Conservation (phyloP, 108 stramenopile species). For the Fistulifera pelliculosa region DNA sequence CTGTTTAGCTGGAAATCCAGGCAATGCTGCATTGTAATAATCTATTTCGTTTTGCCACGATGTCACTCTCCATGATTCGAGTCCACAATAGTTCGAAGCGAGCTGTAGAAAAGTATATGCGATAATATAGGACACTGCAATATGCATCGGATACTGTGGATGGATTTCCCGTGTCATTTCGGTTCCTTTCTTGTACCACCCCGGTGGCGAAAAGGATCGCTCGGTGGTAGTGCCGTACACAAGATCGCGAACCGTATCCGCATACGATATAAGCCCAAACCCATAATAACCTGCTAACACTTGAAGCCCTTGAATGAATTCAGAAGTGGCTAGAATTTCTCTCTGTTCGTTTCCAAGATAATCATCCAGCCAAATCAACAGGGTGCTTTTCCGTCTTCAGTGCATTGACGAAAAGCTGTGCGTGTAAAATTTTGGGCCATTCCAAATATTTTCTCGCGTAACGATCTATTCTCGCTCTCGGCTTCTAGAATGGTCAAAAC, state of each 20-base stretch:
- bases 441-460: conserved; percentile 49
- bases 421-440: conserved; percentile 59
- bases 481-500: conserved; percentile 45
- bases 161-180: conserved; percentile 53
- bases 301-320: conserved; percentile 43
- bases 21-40: background rate
- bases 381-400: conserved; percentile 15
- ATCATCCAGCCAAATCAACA: conserved; percentile 60
- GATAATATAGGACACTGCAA: conserved; percentile 45
- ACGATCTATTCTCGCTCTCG: conserved; percentile 30
- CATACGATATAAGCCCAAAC: conserved; percentile 55
- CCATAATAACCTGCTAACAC: conserved; percentile 67
- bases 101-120: conserved; percentile 65
- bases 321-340: conserved; percentile 42
- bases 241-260: conserved; percentile 58
- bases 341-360: conserved; percentile 76
- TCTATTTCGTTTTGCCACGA: background rate
- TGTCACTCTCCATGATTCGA: conserved; percentile 4
- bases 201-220: conserved; percentile 45
- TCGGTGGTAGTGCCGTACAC: conserved; percentile 65
- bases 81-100: conserved; percentile 50
- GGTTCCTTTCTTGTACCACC: conserved; percentile 36
- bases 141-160: conserved; percentile 74
- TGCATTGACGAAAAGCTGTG: conserved; percentile 13
- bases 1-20: conserved; percentile 3